Percentiles rank a stretch among this genome's conserved stretches.
Conservation (phyloP, 2,329 filamentous ascomycete genomes). For the Proliferodiscus dingleyae region DNA sequence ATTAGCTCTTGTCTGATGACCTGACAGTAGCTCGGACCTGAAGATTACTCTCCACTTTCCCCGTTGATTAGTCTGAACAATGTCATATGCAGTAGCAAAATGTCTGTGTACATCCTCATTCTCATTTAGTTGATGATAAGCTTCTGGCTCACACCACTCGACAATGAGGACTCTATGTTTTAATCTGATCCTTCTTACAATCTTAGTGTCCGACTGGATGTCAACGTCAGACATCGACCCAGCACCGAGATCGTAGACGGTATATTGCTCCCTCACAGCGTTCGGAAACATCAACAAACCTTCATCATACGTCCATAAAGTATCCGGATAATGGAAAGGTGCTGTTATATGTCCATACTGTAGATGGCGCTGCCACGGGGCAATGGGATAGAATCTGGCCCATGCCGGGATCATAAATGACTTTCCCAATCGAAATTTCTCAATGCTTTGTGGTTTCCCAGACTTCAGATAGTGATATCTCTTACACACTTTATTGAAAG, state of each 20-base stretch:
- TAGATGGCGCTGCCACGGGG: conserved; percentile 43
- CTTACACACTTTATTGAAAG: conserved; percentile 46
- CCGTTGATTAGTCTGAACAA: conserved; percentile 27
- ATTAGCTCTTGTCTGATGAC: background rate
- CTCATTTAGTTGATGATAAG: conserved; percentile 48
- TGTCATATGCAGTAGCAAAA: conserved; percentile 55
- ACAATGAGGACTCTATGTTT: conserved; percentile 51
- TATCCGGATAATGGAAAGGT: conserved; percentile 42
- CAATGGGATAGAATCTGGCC: conserved; percentile 34
- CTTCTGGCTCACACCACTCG: conserved; percentile 55
- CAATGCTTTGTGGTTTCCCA: conserved; percentile 42
- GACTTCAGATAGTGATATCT: conserved; percentile 50
- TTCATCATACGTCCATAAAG: conserved; percentile 49
- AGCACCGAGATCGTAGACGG: conserved; percentile 47
- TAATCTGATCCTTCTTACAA: conserved; percentile 51
- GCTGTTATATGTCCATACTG: conserved; percentile 36
- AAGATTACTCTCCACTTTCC: conserved; percentile 41
- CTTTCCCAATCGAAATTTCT: conserved; percentile 40
- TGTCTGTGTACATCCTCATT: conserved; percentile 49
- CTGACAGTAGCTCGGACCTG: conserved; percentile 34
- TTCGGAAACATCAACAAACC: conserved; percentile 52
- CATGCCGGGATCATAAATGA: conserved; percentile 27
- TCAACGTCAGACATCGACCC: conserved; percentile 42
- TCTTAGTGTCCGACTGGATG: conserved; percentile 45
- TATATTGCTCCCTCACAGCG: conserved; percentile 30